Evolutionary conservation across 441 rosid species (phyloP), one percentile per base, ranked within the genome.

Genomic region (Corymbia citriodora): DNA sequence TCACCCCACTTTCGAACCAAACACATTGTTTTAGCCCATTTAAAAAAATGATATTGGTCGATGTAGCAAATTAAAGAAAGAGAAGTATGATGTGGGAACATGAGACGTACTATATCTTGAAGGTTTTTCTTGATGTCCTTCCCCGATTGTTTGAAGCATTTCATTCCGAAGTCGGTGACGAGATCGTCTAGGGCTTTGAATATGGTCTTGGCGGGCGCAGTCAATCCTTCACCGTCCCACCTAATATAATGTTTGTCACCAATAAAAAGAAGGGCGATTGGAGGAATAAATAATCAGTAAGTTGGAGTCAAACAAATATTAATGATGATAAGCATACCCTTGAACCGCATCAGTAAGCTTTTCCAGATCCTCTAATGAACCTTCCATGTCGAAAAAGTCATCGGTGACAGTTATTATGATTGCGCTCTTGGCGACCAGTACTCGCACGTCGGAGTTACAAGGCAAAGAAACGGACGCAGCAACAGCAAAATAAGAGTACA

Each of bases 351-450:
- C 90, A 6, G 95, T 92, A 87, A 96, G 96, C 40, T 89, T 88
- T 89, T 92, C 87, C 90, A 96, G 87, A 21, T 96, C 95, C 81
- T 93, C 59, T 6, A 92, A 8, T 88, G 95, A 96, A 90, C 94
- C 98, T 94, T 91, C 90, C 85, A 88, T 91, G 85, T 96, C 97
- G 31, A 92, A 96, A 85, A 95, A 96, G 91, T 96, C 98, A 92
- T 96, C 98, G 9, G 98, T 95, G 17, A 95, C 93, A 4, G 98
- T 96, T 54, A 96, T 90, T 14, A 96, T 31, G 19, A 93, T 92
- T 2, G 92, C 98, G 83, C 94, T 87, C 90, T 96, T 96, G 11
- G 97, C 93, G 8, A 88, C 52, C 29, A 96, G 53, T 68, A 89
- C 89, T 59, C 97, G 87, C 6, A 92, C 10, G 21, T 48, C 90